A percentile compares a stretch with the other conserved stretches of the same genome.
Conservation (phyloP, 1,139 yeast species). For the Yamadazyma diddensiae region DNA sequence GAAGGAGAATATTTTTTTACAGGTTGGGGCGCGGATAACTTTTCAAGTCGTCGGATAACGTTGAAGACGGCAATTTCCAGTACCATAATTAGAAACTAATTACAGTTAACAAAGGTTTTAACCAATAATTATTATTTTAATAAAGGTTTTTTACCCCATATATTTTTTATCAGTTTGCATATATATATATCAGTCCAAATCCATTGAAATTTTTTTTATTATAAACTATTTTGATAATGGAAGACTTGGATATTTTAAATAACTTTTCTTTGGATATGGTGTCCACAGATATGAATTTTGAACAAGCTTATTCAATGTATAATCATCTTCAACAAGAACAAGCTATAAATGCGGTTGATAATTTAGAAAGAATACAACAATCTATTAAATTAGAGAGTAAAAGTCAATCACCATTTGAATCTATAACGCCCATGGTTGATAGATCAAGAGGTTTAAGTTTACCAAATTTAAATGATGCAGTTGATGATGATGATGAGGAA, state of each 20-base stretch:
- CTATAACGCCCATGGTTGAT: too few species aligned
- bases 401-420: neutral
- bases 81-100: neutral
- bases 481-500: conserved; percentile 2
- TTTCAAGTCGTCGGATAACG: neutral
- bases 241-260: conserved; percentile 14
- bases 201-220: too few species aligned
- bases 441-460: neutral
- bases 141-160: conserved; percentile 3
- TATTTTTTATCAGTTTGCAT: neutral
- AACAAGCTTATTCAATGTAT: conserved; percentile 46
- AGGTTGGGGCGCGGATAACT: conserved; percentile 1
- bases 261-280: conserved; percentile 28
- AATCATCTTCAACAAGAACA: conserved; percentile 39
- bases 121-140: conserved; percentile 1
- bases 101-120: neutral
- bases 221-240: conserved; percentile 5
- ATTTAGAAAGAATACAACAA: conserved; percentile 37
- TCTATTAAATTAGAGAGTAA: conserved; percentile 5
- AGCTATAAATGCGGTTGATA: conserved; percentile 35
- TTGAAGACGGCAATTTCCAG: neutral
- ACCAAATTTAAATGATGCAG: neutral
- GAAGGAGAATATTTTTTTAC: conserved; percentile 1
- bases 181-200: neutral
- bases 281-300: conserved; percentile 46